Evolutionary conservation across 495 filamentous ascomycete species (phyloP), one percentile per base, ranked within the genome.

Genomic region (Neurospora sp.): DNA sequence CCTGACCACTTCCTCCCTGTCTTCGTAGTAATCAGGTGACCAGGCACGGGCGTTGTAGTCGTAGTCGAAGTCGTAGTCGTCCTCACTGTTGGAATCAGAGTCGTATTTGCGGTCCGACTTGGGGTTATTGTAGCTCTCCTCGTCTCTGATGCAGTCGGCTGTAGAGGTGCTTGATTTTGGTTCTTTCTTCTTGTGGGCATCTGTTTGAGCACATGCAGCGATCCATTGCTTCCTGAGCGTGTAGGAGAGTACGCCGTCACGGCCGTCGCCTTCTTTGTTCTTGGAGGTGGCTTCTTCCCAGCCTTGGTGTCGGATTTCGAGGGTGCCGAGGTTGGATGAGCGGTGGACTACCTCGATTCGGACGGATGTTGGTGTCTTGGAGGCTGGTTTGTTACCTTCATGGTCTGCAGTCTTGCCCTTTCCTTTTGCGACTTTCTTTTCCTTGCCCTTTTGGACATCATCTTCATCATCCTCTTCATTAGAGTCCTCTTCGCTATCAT

Each of bases 311-410:
- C 41, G 41, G 41, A 44, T 18, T 44, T 44, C 16, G 41, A 44
- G 41, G 41, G 41, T 44, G 41, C 41, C 41, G 16, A 44, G 0
- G 41, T 44, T 44, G 0, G 8, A 5, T 0, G 41, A 0, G 0
- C 41, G 4, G 16, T 44, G 41, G 41, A 44, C 41, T 16, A 44
- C 16, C 8, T 44, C 41, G 16, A 44, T 44, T 0, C 41, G 0
- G 16, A 44, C 41, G 16, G 41, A 4, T 44, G 41, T 18, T 42
- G 41, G 14, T 0, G 41, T 16, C 16, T 44, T 44, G 0, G 41
- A 0, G 1, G 16, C 39, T 39, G 39, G 16, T 16, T 0, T 0
- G 41, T 44, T 0, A 0, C 14, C 0, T 44, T 44, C 41, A 0
- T 44, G 16, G 6, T 44, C 5, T 8, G 41, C 0, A 5, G 5